Conservation (phyloP, 1,284 basidiomycete genomes). For the Trametes pubescens region DNA sequence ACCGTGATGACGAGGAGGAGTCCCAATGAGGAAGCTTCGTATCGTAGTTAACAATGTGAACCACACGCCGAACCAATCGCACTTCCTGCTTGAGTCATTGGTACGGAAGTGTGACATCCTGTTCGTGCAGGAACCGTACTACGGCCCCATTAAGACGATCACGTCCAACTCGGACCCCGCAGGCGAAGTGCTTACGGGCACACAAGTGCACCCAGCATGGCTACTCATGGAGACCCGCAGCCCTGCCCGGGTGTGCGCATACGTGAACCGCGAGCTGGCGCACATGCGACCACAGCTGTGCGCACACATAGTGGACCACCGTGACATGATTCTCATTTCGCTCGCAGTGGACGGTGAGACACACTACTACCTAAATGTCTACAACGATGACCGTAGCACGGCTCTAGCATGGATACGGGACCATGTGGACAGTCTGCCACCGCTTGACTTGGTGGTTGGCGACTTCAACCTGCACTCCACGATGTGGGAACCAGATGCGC, state of each 20-base stretch:
- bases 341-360: not conserved
- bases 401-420: not conserved
- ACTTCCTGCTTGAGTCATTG: constrained; percentile 12
- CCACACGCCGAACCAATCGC: constrained; percentile 12
- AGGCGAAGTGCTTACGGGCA: not conserved
- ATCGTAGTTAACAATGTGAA: constrained; percentile 13
- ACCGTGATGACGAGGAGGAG: not conserved
- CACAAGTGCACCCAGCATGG: constrained; percentile 8
- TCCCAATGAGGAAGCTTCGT: constrained; percentile 8
- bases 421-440: not conserved
- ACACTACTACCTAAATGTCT: constrained; percentile 1
- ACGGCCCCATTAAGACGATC: constrained; percentile 7
- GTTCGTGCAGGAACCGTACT: constrained; percentile 8
- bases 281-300: constrained; percentile 13
- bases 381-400: not conserved
- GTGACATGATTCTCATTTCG: constrained; percentile 10
- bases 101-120: constrained; percentile 10
- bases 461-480: constrained; percentile 15
- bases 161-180: constrained; percentile 2
- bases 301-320: constrained; percentile 10
- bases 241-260: constrained; percentile 9
- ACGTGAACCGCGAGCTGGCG: constrained; percentile 13
- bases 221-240: constrained; percentile 3
- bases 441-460: not conserved
- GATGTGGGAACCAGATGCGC: constrained; percentile 11